Evolutionary conservation across 345 rosid species (phyloP).

Genomic region (Punica granatum): DNA sequence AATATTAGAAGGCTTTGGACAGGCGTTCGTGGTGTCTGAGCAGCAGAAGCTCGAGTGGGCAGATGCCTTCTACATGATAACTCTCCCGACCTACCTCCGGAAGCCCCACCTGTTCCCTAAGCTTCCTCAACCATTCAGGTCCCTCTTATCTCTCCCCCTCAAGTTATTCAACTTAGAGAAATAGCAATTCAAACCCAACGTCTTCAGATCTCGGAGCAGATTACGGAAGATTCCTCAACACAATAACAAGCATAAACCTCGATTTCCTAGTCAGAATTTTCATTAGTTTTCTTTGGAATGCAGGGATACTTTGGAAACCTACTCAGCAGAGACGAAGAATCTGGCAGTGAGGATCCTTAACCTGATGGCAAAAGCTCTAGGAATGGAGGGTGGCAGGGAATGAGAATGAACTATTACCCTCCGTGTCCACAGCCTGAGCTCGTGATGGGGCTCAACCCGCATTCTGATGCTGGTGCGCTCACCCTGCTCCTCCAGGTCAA

Average conservation of each 20-base stretch:
- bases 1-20: slow-evolving; percentile 4
- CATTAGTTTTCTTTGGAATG: too few species aligned
- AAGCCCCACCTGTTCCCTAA: slow-evolving; percentile 11
- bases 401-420: slow-evolving; percentile 32
- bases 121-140: slow-evolving; percentile 11
- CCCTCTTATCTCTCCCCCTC: too few species aligned
- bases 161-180: too few species aligned
- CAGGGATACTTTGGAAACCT: slow-evolving; percentile 46
- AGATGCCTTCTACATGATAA: slow-evolving; percentile 8
- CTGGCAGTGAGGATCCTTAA: slow-evolving; percentile 30
- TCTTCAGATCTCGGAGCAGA: too few species aligned
- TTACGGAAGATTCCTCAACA: too few species aligned
- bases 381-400: slow-evolving; percentile 34
- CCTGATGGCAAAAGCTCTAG: slow-evolving; percentile 33
- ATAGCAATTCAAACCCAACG: too few species aligned
- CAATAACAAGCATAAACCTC: too few species aligned
- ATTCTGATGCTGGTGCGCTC: slow-evolving; percentile 8
- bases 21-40: slow-evolving; percentile 15
- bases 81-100: slow-evolving; percentile 8
- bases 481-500: slow-evolving; percentile 21
- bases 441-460: slow-evolving; percentile 14
- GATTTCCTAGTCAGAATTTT: too few species aligned
- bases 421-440: slow-evolving; percentile 14
- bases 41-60: slow-evolving; percentile 16
- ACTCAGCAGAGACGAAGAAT: slow-evolving; percentile 27